Evolutionary conservation across 768 basidiomycete species (phyloP).

Genomic region (Leucosporidium creatinivorum): DNA sequence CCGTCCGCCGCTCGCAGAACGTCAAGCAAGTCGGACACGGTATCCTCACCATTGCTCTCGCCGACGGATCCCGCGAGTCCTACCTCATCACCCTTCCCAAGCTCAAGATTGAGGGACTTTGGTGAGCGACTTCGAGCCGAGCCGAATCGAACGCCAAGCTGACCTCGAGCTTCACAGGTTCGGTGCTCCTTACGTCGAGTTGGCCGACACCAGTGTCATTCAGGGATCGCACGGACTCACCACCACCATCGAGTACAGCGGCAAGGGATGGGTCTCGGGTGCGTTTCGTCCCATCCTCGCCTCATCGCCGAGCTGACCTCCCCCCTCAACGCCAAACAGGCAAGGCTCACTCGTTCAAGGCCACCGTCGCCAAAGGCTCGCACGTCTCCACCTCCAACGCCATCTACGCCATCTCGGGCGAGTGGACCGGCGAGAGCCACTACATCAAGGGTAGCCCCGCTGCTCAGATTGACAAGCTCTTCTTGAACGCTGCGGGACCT

Average conservation of each 20-base stretch:
- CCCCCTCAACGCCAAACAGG: constrained; percentile 50
- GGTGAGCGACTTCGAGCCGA: not conserved
- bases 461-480: constrained; percentile 49
- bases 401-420: constrained; percentile 63
- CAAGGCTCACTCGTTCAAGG: constrained; percentile 88
- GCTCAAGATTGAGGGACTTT: constrained; percentile 76
- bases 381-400: constrained; percentile 46
- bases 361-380: constrained; percentile 47
- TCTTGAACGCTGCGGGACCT: constrained; percentile 65
- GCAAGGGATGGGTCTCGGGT: constrained; percentile 52
- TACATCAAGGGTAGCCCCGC: constrained; percentile 48
- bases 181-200: constrained; percentile 29
- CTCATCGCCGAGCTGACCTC: constrained; percentile 56
- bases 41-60: constrained; percentile 59
- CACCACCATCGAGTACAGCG: constrained; percentile 74
- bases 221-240: constrained; percentile 52
- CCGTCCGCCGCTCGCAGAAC: not conserved
- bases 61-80: constrained; percentile 53
- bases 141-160: too few relatives aligned
- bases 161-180: not conserved
- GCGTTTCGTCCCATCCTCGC: not conserved
- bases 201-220: constrained; percentile 47
- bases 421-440: constrained; percentile 56
- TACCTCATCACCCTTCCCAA: constrained; percentile 89
- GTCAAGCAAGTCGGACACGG: constrained; percentile 97